Percentiles rank a stretch among this genome's conserved stretches.
These are phyloP conservation scores for Fusarium abutilonis DNA, from an alignment of 2,329 filamentous ascomycete species.

Conservation along the genomic window DNA sequence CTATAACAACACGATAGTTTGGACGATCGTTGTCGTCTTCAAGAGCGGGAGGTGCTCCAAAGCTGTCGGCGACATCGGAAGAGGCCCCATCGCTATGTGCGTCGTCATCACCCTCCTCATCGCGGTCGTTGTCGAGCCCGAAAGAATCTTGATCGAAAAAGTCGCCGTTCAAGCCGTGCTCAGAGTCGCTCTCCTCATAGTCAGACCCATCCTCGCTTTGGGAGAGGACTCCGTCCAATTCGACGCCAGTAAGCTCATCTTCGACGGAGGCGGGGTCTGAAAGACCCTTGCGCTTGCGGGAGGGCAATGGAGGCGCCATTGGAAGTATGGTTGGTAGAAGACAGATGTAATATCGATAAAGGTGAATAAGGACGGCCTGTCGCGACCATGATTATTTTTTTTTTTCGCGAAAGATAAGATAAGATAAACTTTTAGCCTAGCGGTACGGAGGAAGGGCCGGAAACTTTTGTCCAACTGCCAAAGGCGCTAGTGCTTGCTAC, in stretches of 20 bases:
- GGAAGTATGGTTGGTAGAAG: not conserved
- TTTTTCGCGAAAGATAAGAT: conserved; percentile 32
- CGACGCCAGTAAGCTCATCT: conserved; percentile 54
- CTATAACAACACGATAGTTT: conserved; percentile 69
- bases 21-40: conserved; percentile 56
- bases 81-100: conserved; percentile 43
- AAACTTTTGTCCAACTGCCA: too few relatives aligned
- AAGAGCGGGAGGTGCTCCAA: conserved; percentile 43
- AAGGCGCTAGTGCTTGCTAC: too few relatives aligned
- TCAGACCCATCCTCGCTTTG: conserved; percentile 68
- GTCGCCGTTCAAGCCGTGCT: conserved; percentile 50
- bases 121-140: conserved; percentile 50
- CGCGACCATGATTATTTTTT: conserved; percentile 11
- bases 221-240: conserved; percentile 66
- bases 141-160: conserved; percentile 2
- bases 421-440: too few relatives aligned
- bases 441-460: too few relatives aligned
- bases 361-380: not conserved
- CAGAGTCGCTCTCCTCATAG: conserved; percentile 53
- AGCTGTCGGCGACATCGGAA: conserved; percentile 53
- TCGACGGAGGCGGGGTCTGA: conserved; percentile 25
- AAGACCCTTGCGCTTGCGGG: conserved; percentile 42
- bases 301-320: conserved; percentile 38
- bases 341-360: not conserved
- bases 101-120: conserved; percentile 46